Evolutionary conservation across 1,139 yeast genomes (phyloP).

Genomic region (Lodderomyces beijingensis): DNA sequence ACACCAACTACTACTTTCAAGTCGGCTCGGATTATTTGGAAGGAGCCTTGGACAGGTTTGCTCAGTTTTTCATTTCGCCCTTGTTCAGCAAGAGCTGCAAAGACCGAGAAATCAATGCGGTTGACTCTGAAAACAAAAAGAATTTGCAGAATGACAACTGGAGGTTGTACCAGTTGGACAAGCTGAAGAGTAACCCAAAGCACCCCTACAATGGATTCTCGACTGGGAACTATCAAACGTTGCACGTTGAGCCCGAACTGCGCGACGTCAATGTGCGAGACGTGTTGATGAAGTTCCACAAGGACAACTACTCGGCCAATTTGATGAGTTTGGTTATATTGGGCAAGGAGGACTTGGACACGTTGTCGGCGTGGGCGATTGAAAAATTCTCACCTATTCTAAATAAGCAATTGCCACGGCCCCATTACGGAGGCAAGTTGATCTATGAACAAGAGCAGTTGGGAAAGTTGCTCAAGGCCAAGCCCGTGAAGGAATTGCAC

Average conservation of each 20-base stretch:
- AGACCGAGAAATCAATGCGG: slow-evolving; percentile 91
- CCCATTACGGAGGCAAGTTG: slow-evolving; percentile 38
- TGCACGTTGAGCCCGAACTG: slow-evolving; percentile 50
- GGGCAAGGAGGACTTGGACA: slow-evolving; percentile 76
- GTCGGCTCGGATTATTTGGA: slow-evolving; percentile 69
- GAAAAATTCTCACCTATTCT: slow-evolving; percentile 63
- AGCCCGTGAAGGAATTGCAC: slow-evolving; percentile 79
- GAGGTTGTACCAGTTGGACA: slow-evolving; percentile 84
- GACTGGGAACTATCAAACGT: slow-evolving; percentile 65
- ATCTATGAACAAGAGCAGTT: slow-evolving; percentile 42
- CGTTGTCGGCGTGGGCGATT: slow-evolving; percentile 64
- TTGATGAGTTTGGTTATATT: slow-evolving; percentile 82
- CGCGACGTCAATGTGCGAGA: slow-evolving; percentile 59
- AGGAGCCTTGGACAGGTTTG: slow-evolving; percentile 88
- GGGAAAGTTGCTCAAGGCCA: slow-evolving; percentile 56
- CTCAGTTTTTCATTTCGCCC: slow-evolving; percentile 88
- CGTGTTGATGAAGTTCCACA: slow-evolving; percentile 58
- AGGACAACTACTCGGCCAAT: slow-evolving; percentile 65
- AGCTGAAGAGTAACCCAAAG: slow-evolving; percentile 60
- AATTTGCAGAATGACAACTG: slow-evolving; percentile 85
- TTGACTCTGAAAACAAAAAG: slow-evolving; percentile 92
- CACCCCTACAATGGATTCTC: slow-evolving; percentile 78
- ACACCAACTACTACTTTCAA: slow-evolving; percentile 89
- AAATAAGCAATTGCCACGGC: slow-evolving; percentile 50
- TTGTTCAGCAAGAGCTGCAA: slow-evolving; percentile 76